Evolutionary conservation across 2,329 filamentous ascomycete species (phyloP), one percentile per base, ranked within the genome.

Genomic region (Pseudogymnoascus sp.): DNA sequence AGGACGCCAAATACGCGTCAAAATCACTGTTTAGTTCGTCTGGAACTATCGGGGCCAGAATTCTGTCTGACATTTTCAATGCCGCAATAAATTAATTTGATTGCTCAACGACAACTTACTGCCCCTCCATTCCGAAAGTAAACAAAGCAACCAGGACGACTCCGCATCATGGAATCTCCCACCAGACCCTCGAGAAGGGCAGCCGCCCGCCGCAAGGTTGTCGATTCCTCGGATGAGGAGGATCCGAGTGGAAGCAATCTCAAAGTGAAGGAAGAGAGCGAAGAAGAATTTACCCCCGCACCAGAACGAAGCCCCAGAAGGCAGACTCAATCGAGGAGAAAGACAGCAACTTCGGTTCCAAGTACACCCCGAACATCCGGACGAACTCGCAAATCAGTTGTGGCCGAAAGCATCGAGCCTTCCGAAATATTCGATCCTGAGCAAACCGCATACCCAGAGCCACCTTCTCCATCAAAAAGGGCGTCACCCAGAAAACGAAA

Each of bases 211-310:
- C 86, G 88, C 69, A 89, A 86, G 68, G 84, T 95, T 58, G 78
- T 92, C 64, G 91, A 95, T 67, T 91, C 87, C 7, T 80, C 84
- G 17, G 83, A 85, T 25, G 91, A 93, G 42, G 91, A 95, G 63
- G 89, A 91, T 62, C 29, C 48, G 85, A 89, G 66, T 79, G 84
- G 61, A 75, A 81, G 39, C 78, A 21, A 21, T 83, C 68, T 79
- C 81, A 80, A 84, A 70, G 80, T 83, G 64, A 78, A 84, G 29
- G 80, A 88, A 29, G 84, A 88, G 3, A 80, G 78, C 59, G 89
- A 90, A 66, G 88, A 92, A 59, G 90, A 96, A 59, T 94, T 92
- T 70, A 89, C 88, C 48, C 91, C 91, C 2, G 88, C 88, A 58
- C 83, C 88, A 1, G 79, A 82, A 62, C 82, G 81, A 63, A 83